Evolutionary conservation across 2,329 filamentous ascomycete genomes (phyloP), one percentile per base, ranked within the genome.

Genomic region (Colletotrichum ledebouriae): DNA sequence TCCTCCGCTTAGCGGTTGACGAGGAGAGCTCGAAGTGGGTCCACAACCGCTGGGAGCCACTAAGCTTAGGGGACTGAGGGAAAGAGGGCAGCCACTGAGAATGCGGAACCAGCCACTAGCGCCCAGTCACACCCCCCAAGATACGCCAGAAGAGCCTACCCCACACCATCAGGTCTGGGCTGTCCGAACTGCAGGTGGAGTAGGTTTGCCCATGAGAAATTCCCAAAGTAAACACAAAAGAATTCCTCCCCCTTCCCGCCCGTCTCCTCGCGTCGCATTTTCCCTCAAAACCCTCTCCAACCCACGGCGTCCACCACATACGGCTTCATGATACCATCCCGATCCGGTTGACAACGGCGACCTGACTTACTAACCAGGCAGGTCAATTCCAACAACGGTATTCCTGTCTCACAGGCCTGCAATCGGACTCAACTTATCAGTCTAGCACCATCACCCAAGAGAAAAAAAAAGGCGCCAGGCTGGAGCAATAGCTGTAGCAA

Each of bases 211-310:
- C 29, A 53, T 33, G 61, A 65, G 66, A 60, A 68, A 65, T 41
- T 50, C 55, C 55, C 61, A 68, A 68, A 68, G 61, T 66, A 68
- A 68, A 68, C 66, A 68, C 66, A 68, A 59, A 65, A 68, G 47
- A 68, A 68, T 65, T 68, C 61, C 62, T 50, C 55, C 10, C 47
- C 47, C 49, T 39, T 60, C 44, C 46, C 33, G 58, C 58, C 33
- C 41, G 59, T 59, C 55, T 57, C 59, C 34, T 63, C 34, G 47
- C 65, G 53, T 56, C 65, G 17, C 42, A 55, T 66, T 22, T 65
- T 65, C 53, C 47, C 66, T 56, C 41, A 60, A 33, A 49, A 64
- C 22, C 39, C 44, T 25, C n/a, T 49, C 10, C 22, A 53, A 20
- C 41, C n/a, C 34, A 39, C 55, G 47, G 50, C 60, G 46, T 59